Percentiles rank a stretch among this genome's conserved stretches.
phyloP scores from a whole-genome alignment of 768 basidiomycete species.

The Neoboletus subvelutipes region DNA sequence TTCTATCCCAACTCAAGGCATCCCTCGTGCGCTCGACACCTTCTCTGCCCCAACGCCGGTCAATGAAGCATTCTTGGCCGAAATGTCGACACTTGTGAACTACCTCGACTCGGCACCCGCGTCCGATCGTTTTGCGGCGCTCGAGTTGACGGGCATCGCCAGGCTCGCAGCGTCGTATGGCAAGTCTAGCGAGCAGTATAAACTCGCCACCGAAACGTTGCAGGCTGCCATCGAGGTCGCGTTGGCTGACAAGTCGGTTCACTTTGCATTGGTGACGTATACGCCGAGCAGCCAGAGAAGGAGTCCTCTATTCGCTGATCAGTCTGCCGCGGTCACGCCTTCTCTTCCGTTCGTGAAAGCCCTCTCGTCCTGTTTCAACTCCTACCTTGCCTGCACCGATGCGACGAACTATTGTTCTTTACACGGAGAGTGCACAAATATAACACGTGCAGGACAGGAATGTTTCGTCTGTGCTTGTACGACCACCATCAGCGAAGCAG shows the following conservation, averaged over 20 bases:
- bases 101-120: slow-evolving; percentile 39
- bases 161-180: slow-evolving; percentile 50
- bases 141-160: slow-evolving; percentile 54
- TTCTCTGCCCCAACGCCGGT: slow-evolving; percentile 43
- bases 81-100: slow-evolving; percentile 48
- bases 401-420: slow-evolving; percentile 68
- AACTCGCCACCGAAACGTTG: slow-evolving; percentile 43
- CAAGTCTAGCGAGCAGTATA: slow-evolving; percentile 54
- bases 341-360: slow-evolving; percentile 55
- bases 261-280: slow-evolving; percentile 56
- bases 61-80: slow-evolving; percentile 39
- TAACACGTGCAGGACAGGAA: slow-evolving; percentile 54
- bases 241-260: slow-evolving; percentile 38
- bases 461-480: slow-evolving; percentile 50
- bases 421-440: slow-evolving; percentile 62
- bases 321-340: slow-evolving; percentile 38
- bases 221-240: slow-evolving; percentile 47
- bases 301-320: slow-evolving; percentile 40
- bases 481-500: slow-evolving; percentile 48
- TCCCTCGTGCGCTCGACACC: slow-evolving; percentile 39
- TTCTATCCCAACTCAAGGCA: slow-evolving; percentile 29
- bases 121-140: slow-evolving; percentile 58
- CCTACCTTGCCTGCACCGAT: slow-evolving; percentile 54
- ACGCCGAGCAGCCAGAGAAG: slow-evolving; percentile 38
- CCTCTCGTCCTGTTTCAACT: slow-evolving; percentile 61